Conservation (phyloP, 305 asterid genomes). For the Fraxinus sp. region DNA sequence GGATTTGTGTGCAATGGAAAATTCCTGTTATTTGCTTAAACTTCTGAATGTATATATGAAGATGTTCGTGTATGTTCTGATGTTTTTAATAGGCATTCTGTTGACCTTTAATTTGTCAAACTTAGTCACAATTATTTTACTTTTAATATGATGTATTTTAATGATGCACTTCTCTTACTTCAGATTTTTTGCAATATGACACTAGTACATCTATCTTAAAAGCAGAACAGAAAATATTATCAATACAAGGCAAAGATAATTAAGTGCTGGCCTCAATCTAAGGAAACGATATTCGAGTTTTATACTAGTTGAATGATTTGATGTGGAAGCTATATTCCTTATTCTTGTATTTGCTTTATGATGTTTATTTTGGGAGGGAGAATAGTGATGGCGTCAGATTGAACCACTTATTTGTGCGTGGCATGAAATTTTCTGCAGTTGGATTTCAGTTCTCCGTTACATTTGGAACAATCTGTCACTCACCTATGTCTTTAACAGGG, state of each 20-base stretch:
- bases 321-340: background rate
- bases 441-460: background rate
- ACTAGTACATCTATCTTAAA: background rate
- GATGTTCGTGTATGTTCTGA: background rate
- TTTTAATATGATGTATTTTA: background rate
- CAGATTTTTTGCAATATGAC: background rate
- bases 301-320: background rate
- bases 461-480: background rate
- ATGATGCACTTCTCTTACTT: background rate
- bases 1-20: background rate
- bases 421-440: background rate
- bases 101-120: background rate
- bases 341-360: background rate
- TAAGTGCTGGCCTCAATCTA: background rate
- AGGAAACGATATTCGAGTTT: background rate
- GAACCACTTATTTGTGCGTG: background rate
- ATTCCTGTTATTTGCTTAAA: background rate
- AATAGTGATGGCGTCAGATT: background rate
- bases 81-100: background rate
- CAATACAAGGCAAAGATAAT: background rate
- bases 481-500: conserved; percentile 46
- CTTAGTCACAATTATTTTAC: background rate
- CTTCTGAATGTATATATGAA: background rate
- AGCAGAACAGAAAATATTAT: background rate
- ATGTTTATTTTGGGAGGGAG: background rate